phyloP scores from a whole-genome alignment of 2,329 filamentous ascomycete species.

The Penicillium corylophilum region DNA sequence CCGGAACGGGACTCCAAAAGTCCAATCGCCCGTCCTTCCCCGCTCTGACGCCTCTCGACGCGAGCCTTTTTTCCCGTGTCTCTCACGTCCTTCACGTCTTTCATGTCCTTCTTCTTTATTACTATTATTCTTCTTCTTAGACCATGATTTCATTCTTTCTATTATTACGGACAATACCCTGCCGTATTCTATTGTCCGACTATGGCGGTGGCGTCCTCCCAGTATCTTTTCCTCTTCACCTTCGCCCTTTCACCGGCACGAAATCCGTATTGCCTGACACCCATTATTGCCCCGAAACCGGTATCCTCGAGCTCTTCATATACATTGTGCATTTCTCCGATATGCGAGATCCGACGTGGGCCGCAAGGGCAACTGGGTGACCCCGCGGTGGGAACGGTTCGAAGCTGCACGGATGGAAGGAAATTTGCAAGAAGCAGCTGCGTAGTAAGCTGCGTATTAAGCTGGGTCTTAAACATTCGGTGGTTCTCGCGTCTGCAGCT shows the following conservation, averaged over 20 bases:
- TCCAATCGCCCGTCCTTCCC: constrained; percentile 32
- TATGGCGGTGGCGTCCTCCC: not conserved
- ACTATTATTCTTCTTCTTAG: not conserved
- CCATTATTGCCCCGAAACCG: not conserved
- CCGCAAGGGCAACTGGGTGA: constrained; percentile 1
- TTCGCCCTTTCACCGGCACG: constrained; percentile 5
- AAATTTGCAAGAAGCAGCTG: not conserved
- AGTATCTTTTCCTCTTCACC: not conserved
- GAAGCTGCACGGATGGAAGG: not conserved
- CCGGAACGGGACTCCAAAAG: constrained; percentile 33
- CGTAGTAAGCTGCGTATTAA: too few relatives aligned
- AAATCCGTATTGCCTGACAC: not conserved
- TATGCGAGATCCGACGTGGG: constrained; percentile 1
- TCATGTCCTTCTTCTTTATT: not conserved
- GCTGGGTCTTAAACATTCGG: not conserved
- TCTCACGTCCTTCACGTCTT: not conserved
- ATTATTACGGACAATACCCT: not conserved
- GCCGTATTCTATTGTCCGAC: not conserved
- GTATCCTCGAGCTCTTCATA: not conserved
- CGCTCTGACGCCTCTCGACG: constrained; percentile 30
- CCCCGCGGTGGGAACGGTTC: constrained; percentile 1
- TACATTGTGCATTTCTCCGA: not conserved
- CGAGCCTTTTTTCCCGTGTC: constrained; percentile 15
- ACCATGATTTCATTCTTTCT: not conserved
- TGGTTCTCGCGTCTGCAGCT: not conserved